Evolutionary conservation across 805 yeast species (phyloP), one percentile per base, ranked within the genome.

Genomic region (Candida mattraensis): DNA sequence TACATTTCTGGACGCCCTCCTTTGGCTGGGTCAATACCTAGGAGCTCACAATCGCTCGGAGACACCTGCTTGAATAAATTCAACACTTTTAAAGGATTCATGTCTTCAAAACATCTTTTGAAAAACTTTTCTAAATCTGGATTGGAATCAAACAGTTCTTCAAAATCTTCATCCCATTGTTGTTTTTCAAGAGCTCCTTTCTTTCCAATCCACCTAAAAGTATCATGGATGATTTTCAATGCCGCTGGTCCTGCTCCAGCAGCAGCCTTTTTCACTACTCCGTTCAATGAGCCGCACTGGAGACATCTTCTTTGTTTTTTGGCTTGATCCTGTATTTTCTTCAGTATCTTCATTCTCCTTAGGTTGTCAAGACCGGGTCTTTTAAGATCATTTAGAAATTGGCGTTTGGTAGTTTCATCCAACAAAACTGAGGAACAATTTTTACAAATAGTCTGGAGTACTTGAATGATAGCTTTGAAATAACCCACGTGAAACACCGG

Each of bases 401-500:
- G 70, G 40, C 89, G 69, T 52, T 83, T 86, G 18, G 79, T 71
- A 29, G 67, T 71, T 48, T 86, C 95, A 47, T 82, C 86, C 27
- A 93, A 66, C 45, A 93, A 65, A 16, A 93, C 63, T 7, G 80
- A 67, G 1, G 95, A 84, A 64, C 99, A 93, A 45, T 74, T 77
- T 59, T 93, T 93, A 69, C 99, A 93, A 43, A 93, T 80, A 35
- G 86, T 78, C 61, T 93, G 99, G 37, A 93, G 64, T 25, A 93
- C 88, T 54, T 80, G 83, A 47, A 93, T 84, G 15, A 87, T 84
- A 27, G 89, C 81, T 60, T 91, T 91, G 72, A 93, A 93, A 61
- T 89, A 93, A 13, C 99, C 99, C 30, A 93, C 93, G 56, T 93
- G 99, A 66, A 91, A 93, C 10, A 89, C 98, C 1, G 99, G 99